phyloP scores from a whole-genome alignment of 2,329 filamentous ascomycete genomes.

The Lasiodiplodia hormozganensis region DNA sequence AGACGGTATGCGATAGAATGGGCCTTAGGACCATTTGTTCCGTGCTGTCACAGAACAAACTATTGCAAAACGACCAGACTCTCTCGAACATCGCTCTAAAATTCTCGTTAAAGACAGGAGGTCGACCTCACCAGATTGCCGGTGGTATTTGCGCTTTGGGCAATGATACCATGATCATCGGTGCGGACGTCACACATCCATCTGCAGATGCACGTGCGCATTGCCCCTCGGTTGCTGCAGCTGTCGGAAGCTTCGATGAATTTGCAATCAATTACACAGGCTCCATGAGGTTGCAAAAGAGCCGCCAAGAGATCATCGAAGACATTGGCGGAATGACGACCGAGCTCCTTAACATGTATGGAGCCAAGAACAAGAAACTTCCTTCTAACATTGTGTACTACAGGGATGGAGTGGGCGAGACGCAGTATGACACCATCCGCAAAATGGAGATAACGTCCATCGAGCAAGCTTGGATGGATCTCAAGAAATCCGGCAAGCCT shows the following conservation, averaged over 20 bases:
- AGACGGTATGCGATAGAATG: slow-evolving; percentile 14
- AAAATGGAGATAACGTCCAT: slow-evolving; percentile 40
- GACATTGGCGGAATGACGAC: slow-evolving; percentile 38
- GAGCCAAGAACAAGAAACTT: slow-evolving; percentile 18
- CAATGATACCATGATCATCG: slow-evolving; percentile 48
- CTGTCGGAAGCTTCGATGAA: slow-evolving; percentile 50
- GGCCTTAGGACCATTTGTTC: slow-evolving; percentile 30
- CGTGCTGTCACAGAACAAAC: not conserved
- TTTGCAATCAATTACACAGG: slow-evolving; percentile 43
- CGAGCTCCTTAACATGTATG: slow-evolving; percentile 23
- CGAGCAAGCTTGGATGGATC: slow-evolving; percentile 32
- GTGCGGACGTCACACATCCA: slow-evolving; percentile 54
- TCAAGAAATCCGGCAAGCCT: not conserved
- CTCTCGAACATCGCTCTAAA: slow-evolving; percentile 27
- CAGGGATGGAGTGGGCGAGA: slow-evolving; percentile 37
- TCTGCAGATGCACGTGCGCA: slow-evolving; percentile 32
- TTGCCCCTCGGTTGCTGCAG: slow-evolving; percentile 49
- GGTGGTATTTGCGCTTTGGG: not conserved
- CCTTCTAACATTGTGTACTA: slow-evolving; percentile 39
- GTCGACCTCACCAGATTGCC: not conserved
- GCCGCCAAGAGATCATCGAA: slow-evolving; percentile 37
- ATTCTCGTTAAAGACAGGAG: slow-evolving; percentile 8
- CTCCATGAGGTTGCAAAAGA: slow-evolving; percentile 44
- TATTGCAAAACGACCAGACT: not conserved
- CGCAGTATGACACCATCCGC: slow-evolving; percentile 32